These are phyloP conservation scores for Dothistroma pini DNA, from an alignment of 2,329 filamentous ascomycete genomes.

Conservation along the genomic window DNA sequence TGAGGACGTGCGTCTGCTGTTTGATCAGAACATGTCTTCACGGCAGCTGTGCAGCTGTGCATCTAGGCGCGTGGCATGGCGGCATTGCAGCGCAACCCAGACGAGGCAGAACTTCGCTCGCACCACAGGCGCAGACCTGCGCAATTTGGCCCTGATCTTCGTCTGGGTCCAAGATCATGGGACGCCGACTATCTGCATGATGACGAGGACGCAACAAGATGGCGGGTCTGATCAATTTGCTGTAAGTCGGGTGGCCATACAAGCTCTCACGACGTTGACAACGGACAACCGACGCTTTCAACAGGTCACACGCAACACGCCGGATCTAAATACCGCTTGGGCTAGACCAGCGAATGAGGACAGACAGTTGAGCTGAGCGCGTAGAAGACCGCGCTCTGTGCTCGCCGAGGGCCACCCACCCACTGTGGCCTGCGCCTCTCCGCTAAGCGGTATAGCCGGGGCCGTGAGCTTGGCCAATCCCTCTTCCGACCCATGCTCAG, in stretches of 20 bases:
- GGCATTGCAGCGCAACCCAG: background rate
- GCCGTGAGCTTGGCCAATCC: conserved; percentile 1
- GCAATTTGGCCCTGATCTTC: background rate
- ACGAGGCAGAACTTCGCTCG: background rate
- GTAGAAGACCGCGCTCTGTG: background rate
- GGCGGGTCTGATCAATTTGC: background rate
- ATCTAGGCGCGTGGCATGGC: background rate
- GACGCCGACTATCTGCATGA: background rate
- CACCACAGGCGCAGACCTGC: background rate
- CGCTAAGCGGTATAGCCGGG: background rate
- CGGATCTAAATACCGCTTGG: background rate
- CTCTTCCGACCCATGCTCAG: conserved; percentile 14
- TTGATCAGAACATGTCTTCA: background rate
- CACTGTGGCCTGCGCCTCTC: background rate
- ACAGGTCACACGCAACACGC: background rate
- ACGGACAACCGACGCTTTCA: background rate
- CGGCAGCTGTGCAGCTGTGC: background rate
- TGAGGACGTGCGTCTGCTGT: background rate
- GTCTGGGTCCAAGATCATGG: background rate
- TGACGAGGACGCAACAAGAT: background rate
- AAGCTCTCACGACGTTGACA: background rate
- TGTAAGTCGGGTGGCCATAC: background rate
- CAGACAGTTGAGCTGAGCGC: background rate
- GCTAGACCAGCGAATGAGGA: background rate
- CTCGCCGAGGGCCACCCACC: background rate